A percentile compares a stretch with the other conserved stretches of the same genome.
These are phyloP conservation scores for Cryphonectria parasitica DNA, from an alignment of 2,329 filamentous ascomycete genomes.

Conservation along the genomic window DNA sequence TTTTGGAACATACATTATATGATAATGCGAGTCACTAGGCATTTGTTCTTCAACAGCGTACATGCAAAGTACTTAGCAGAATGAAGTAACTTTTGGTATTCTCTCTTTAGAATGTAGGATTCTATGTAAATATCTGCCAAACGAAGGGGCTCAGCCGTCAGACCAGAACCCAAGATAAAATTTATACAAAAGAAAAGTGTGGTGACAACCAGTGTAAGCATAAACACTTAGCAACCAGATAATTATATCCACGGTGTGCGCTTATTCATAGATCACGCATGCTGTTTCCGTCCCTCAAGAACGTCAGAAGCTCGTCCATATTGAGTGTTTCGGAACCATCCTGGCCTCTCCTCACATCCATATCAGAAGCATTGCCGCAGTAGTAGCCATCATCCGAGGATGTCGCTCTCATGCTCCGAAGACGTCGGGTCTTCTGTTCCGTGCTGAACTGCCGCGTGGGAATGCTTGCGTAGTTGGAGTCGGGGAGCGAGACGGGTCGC, in stretches of 20 bases:
- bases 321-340: background rate
- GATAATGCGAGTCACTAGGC: too few relatives aligned
- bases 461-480: background rate
- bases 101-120: background rate
- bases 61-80: too few relatives aligned
- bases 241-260: background rate
- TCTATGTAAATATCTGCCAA: background rate
- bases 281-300: background rate
- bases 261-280: background rate
- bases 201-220: background rate
- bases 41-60: too few relatives aligned
- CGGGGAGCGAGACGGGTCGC: background rate
- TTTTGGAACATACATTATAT: too few relatives aligned
- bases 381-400: background rate
- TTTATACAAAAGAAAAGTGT: background rate
- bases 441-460: background rate
- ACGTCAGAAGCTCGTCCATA: constrained; percentile 8
- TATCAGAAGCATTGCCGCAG: background rate
- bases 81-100: background rate
- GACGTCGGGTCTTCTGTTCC: background rate
- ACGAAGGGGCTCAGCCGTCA: background rate
- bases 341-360: background rate
- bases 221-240: too few relatives aligned
- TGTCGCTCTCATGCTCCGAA: background rate
- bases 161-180: background rate